Evolutionary conservation across 805 yeast genomes (phyloP), one percentile per base, ranked within the genome.

Genomic region (Cyberlindnera suaveolens): DNA sequence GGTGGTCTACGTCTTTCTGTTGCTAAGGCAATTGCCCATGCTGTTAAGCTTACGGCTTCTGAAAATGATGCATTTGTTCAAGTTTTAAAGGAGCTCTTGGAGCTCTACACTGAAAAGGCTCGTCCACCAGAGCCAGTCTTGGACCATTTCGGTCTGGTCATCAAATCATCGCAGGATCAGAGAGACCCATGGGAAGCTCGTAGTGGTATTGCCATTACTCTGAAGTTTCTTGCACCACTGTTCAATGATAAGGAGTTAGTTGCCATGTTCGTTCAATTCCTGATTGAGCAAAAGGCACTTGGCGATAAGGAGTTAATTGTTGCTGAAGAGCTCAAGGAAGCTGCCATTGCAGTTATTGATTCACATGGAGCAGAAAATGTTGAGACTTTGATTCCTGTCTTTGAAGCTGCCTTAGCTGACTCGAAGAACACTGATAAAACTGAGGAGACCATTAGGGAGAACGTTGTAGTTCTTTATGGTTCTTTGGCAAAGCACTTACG

Each of bases 391-490:
- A 80, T 89, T 52, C 85, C 90, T 2, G 71, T 88, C n/a, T 86
- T 93, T 54, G 97, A 91, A 62, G 57, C 62, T 6, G 76, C 84
- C 31, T 70, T 87, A 38, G 54, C 63, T 11, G 53, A 63, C 10
- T 66, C 77, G 6, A 73, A 75, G 18, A 66, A 71, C 9, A 75
- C 73, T 41, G 72, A 73, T 16, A 66, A 71, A 43, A 57, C 64
- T 6, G 81, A 78, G 52, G 87, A 82, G 60, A 66, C 68, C 30
- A 75, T 87, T 48, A 81, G 81, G 54, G 95, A 89, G 61, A 77
- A 85, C 54, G 83, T 83, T 16, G 85, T 93, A 53, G 83, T 93
- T 44, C 68, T 91, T 36, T 93, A 91, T 57, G 99, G 99, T 53
- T 78, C 93, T 4, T 74, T 90, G 49, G 98, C 96, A 1, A 83